phyloP scores from a whole-genome alignment of 176 grass and related monocot species.

The Oryza glumipatula region DNA sequence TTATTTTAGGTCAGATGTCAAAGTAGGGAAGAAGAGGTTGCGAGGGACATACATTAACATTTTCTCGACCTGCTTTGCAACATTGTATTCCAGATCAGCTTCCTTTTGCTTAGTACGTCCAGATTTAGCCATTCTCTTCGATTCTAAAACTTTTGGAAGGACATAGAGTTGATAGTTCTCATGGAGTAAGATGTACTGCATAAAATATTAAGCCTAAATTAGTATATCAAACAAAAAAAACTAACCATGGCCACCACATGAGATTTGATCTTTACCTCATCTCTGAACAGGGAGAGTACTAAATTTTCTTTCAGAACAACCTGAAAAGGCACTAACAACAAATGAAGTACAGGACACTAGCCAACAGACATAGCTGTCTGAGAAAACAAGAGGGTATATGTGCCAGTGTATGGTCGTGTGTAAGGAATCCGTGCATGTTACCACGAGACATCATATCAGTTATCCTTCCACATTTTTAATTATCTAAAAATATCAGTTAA shows the following conservation, averaged over 20 bases:
- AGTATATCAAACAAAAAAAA: conserved; percentile 36
- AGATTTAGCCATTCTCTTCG: conserved; percentile 97
- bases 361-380: conserved; percentile 28
- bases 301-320: conserved; percentile 98
- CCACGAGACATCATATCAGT: neutral
- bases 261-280: conserved; percentile 72
- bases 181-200: conserved; percentile 87
- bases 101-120: conserved; percentile 97
- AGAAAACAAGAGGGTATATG: conserved; percentile 10
- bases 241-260: conserved; percentile 21
- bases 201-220: conserved; percentile 36
- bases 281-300: conserved; percentile 92
- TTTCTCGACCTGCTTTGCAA: conserved; percentile 97
- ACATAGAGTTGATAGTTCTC: conserved; percentile 95
- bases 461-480: neutral
- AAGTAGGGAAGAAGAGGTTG: conserved; percentile 29
- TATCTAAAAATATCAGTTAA: neutral
- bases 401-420: neutral
- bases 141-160: conserved; percentile 94
- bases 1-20: conserved; percentile 10
- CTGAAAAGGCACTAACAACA: conserved; percentile 52
- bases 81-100: conserved; percentile 98
- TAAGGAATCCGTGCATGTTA: neutral
- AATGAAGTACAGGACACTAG: conserved; percentile 32
- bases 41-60: conserved; percentile 85